These are phyloP conservation scores for Jackrogersella multiformis DNA, from an alignment of 495 filamentous ascomycete genomes.

Conservation along the genomic window DNA sequence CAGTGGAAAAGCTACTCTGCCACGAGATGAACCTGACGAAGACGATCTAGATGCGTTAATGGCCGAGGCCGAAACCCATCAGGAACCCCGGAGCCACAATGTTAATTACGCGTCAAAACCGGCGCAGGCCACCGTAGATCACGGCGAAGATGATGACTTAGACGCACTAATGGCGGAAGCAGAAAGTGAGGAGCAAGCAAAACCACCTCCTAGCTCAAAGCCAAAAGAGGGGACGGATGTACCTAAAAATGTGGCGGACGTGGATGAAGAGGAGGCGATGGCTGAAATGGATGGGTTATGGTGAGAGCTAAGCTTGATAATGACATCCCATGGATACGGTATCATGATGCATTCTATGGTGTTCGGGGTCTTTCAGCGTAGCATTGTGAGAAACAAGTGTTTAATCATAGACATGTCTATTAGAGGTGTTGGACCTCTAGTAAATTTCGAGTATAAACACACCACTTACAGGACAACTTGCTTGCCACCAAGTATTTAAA, in stretches of 20 bases:
- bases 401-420: no score
- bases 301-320: conserved; percentile 49
- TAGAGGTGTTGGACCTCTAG: no score
- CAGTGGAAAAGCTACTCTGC: neutral
- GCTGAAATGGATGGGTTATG: conserved; percentile 70
- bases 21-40: conserved; percentile 49
- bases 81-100: conserved; percentile 10
- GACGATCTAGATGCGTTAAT: conserved; percentile 64
- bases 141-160: conserved; percentile 54
- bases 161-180: conserved; percentile 60
- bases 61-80: conserved; percentile 56
- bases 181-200: conserved; percentile 40
- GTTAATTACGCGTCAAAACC: conserved; percentile 18
- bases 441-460: no score
- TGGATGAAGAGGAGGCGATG: conserved; percentile 74
- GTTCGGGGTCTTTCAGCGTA: no score
- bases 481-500: no score
- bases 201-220: neutral
- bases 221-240: conserved; percentile 21
- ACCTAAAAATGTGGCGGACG: conserved; percentile 46
- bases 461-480: no score
- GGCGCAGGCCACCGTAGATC: conserved; percentile 15
- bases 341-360: neutral
- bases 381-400: no score
- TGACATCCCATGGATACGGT: neutral